Percentiles rank a stretch among this genome's conserved stretches.
Evolutionary conservation across 805 yeast species (phyloP).

Genomic region (Sungouiella blattae): DNA sequence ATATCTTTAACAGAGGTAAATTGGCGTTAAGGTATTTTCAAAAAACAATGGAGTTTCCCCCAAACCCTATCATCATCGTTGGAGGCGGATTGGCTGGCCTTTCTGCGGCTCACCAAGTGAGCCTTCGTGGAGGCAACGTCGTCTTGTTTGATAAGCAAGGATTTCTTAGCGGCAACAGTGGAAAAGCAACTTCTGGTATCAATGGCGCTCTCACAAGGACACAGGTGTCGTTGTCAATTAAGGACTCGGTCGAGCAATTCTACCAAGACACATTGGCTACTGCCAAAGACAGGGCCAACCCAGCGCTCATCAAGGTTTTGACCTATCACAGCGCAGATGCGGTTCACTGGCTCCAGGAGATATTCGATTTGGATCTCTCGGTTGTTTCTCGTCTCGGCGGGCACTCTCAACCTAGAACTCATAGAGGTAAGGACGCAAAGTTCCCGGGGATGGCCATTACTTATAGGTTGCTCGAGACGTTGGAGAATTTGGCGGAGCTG

Average conservation of each 20-base stretch:
- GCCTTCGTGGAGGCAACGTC: slow-evolving; percentile 51
- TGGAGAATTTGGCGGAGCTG: slow-evolving; percentile 15
- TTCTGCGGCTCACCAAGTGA: slow-evolving; percentile 57
- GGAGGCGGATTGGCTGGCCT: slow-evolving; percentile 68
- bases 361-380: slow-evolving; percentile 58
- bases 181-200: slow-evolving; percentile 66
- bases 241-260: slow-evolving; percentile 59
- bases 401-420: slow-evolving; percentile 77
- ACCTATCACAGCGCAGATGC: slow-evolving; percentile 63
- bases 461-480: slow-evolving; percentile 30
- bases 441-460: slow-evolving; percentile 69
- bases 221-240: slow-evolving; percentile 47
- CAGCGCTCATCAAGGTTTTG: slow-evolving; percentile 54
- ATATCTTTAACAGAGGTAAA: too few relatives aligned
- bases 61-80: slow-evolving; percentile 47
- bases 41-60: slow-evolving; percentile 7
- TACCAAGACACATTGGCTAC: slow-evolving; percentile 65
- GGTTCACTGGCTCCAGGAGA: slow-evolving; percentile 67
- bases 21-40: too few relatives aligned
- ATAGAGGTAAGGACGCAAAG: slow-evolving; percentile 65
- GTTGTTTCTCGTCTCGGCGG: slow-evolving; percentile 79
- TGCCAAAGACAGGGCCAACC: slow-evolving; percentile 59
- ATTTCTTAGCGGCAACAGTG: slow-evolving; percentile 61
- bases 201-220: slow-evolving; percentile 70
- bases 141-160: slow-evolving; percentile 56